Conservation (phyloP, 805 yeast genomes). For the Wickerhamiella vanderwaltii region DNA sequence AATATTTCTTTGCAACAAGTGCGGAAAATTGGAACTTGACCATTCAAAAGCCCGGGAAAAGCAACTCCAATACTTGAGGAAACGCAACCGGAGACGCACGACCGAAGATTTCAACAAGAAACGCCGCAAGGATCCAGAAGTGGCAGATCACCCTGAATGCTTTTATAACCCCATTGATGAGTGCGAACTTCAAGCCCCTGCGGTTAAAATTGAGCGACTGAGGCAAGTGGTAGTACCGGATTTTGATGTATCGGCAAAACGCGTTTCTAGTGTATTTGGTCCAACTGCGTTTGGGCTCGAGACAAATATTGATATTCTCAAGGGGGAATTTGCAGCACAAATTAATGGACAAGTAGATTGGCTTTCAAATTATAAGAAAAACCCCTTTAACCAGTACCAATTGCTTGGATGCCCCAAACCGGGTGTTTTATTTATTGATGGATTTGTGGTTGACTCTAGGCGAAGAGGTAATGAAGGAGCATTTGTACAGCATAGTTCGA, state of each 20-base stretch:
- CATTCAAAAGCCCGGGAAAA: neutral
- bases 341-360: slow-evolving; percentile 62
- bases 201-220: neutral
- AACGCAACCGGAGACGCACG: neutral
- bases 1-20: slow-evolving; percentile 63
- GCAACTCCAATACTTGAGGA: slow-evolving; percentile 3
- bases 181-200: neutral
- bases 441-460: slow-evolving; percentile 69
- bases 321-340: slow-evolving; percentile 44
- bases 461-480: slow-evolving; percentile 63
- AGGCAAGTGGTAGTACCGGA: neutral
- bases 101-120: neutral
- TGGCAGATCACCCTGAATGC: slow-evolving; percentile 7
- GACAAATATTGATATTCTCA: slow-evolving; percentile 31
- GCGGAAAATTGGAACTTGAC: slow-evolving; percentile 33
- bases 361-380: slow-evolving; percentile 48
- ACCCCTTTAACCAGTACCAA: slow-evolving; percentile 65
- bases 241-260: neutral
- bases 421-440: slow-evolving; percentile 40
- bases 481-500: slow-evolving; percentile 63
- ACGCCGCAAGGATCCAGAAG: neutral
- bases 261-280: slow-evolving; percentile 1
- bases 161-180: slow-evolving; percentile 7
- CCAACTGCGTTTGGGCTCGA: slow-evolving; percentile 45
- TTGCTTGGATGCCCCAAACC: slow-evolving; percentile 59